phyloP scores from a whole-genome alignment of 345 rosid genomes.

The Sonneratia alba region DNA sequence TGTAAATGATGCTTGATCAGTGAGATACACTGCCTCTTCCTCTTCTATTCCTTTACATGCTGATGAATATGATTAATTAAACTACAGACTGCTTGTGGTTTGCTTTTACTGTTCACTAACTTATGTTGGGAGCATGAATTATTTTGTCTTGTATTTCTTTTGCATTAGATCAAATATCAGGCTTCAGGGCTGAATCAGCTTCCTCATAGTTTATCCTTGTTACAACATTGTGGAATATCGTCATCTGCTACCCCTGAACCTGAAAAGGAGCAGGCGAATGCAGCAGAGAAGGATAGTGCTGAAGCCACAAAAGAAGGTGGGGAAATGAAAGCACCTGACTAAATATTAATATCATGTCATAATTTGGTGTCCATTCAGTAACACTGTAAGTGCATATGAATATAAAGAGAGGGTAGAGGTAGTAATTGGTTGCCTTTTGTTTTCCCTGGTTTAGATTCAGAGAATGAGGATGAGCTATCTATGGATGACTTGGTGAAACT shows the following conservation, averaged over 20 bases:
- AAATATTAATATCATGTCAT: constrained; percentile 32
- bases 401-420: constrained; percentile 26
- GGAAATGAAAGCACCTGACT: constrained; percentile 18
- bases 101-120: not conserved
- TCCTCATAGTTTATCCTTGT: constrained; percentile 24
- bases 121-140: not conserved
- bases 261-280: constrained; percentile 33
- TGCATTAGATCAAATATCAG: not conserved
- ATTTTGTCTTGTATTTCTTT: not conserved
- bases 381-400: constrained; percentile 9
- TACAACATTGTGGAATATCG: constrained; percentile 51
- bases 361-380: constrained; percentile 15
- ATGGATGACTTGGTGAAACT: constrained; percentile 71
- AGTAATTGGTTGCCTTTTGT: not conserved
- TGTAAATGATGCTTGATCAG: not conserved
- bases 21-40: not conserved
- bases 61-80: not conserved
- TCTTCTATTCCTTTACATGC: not conserved
- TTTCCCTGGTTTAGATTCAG: constrained; percentile 37
- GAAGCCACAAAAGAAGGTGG: constrained; percentile 15
- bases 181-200: constrained; percentile 32
- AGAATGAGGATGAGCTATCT: constrained; percentile 48
- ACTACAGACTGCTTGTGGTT: not conserved
- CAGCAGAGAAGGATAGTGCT: constrained; percentile 16
- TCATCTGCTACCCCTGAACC: constrained; percentile 67